phyloP scores from a whole-genome alignment of 2,329 filamentous ascomycete species.

The Verticillium dahliae region DNA sequence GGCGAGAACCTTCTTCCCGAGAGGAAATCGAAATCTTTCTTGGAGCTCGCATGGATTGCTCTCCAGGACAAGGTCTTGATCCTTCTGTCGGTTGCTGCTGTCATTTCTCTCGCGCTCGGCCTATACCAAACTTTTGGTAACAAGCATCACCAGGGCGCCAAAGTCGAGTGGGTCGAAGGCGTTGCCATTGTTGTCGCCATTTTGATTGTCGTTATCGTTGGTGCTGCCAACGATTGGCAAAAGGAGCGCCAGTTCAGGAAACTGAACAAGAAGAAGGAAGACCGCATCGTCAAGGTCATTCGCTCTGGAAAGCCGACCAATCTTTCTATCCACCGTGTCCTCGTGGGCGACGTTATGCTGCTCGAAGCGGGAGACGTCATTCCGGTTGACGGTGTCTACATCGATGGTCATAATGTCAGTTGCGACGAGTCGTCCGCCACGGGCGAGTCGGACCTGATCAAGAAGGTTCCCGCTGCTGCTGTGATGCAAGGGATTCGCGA shows the following conservation, averaged over 20 bases:
- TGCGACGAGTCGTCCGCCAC: conserved; percentile 71
- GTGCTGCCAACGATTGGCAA: conserved; percentile 76
- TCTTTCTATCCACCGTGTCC: conserved; percentile 63
- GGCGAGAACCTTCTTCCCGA: conserved; percentile 59
- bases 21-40: conserved; percentile 62
- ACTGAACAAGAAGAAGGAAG: conserved; percentile 73
- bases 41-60: conserved; percentile 69
- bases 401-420: conserved; percentile 44
- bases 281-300: conserved; percentile 66
- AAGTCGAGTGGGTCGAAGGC: conserved; percentile 75
- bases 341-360: conserved; percentile 68
- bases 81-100: conserved; percentile 61
- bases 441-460: conserved; percentile 67
- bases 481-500: conserved; percentile 49
- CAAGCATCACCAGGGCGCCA: conserved; percentile 37
- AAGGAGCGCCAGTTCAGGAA: conserved; percentile 78
- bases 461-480: conserved; percentile 55
- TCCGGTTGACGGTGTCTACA: conserved; percentile 63
- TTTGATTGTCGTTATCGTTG: conserved; percentile 67
- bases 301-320: conserved; percentile 65
- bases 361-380: conserved; percentile 71
- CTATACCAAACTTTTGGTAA: conserved; percentile 66
- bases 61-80: conserved; percentile 79
- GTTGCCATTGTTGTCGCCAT: conserved; percentile 77
- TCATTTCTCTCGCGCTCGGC: conserved; percentile 66